Percentiles rank a stretch among this genome's conserved stretches.
phyloP scores from a whole-genome alignment of 2,329 filamentous ascomycete species.

The Esteya vermicola region DNA sequence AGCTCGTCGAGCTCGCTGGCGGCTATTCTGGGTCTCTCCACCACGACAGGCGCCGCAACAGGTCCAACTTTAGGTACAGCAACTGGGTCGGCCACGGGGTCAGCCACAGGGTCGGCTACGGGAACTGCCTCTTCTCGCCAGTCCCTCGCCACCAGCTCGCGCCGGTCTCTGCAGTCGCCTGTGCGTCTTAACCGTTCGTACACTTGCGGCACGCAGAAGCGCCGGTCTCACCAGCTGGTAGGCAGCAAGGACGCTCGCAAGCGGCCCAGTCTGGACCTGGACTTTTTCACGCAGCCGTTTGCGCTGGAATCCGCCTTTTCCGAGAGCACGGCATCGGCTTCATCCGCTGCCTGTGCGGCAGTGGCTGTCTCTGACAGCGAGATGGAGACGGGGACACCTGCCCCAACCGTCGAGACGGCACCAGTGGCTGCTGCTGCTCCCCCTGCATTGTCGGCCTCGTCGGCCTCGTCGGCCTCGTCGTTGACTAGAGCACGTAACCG shows the following conservation, averaged over 20 bases:
- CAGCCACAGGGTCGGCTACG: neutral
- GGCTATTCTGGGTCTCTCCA: conserved; percentile 21
- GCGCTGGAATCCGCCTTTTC: no score
- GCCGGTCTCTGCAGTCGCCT: conserved; percentile 37
- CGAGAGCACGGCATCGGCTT: no score
- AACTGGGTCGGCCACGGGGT: no score
- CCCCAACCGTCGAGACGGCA: neutral
- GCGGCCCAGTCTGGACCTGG: conserved; percentile 39
- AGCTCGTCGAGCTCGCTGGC: conserved; percentile 39
- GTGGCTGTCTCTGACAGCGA: conserved; percentile 7
- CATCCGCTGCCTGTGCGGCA: no score
- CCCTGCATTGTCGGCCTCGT: neutral
- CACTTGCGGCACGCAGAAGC: conserved; percentile 41
- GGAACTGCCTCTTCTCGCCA: neutral
- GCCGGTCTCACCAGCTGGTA: conserved; percentile 30
- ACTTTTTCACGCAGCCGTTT: conserved; percentile 35
- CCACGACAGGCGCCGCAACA: conserved; percentile 21
- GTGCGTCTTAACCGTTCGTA: conserved; percentile 37
- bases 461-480: neutral
- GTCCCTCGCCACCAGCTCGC: conserved; percentile 26
- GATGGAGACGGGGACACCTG: neutral
- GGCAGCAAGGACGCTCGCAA: conserved; percentile 32
- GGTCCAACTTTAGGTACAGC: conserved; percentile 16
- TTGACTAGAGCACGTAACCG: neutral
- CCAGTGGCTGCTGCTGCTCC: neutral